A percentile compares a stretch with the other conserved stretches of the same genome.
Conservation (phyloP, 345 rosid species). For the Aquilaria yunnanensis region DNA sequence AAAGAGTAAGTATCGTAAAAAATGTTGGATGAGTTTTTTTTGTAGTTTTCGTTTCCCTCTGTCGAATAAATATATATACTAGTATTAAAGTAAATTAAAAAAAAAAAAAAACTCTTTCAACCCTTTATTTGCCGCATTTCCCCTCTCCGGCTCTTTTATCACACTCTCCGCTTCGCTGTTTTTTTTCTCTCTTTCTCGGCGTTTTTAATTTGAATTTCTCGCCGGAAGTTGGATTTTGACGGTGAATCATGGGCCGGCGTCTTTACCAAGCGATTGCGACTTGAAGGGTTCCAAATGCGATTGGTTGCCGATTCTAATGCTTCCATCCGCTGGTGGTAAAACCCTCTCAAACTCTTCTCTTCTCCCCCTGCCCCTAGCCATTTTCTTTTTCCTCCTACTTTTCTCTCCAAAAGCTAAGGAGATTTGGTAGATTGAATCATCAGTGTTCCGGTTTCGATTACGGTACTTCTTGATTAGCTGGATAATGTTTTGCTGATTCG, state of each 20-base stretch:
- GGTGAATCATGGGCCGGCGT: slow-evolving; percentile 8
- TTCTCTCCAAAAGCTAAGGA: neutral
- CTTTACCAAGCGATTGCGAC: slow-evolving; percentile 12
- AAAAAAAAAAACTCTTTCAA: neutral
- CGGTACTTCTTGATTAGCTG: neutral
- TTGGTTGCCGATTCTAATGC: slow-evolving; percentile 24
- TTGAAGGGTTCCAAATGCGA: slow-evolving; percentile 20
- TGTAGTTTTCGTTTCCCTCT: no score
- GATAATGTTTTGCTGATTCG: slow-evolving; percentile 4
- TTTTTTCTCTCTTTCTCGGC: slow-evolving; percentile 6
- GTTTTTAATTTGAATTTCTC: neutral
- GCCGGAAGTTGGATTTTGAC: slow-evolving; percentile 1
- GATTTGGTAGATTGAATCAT: neutral
- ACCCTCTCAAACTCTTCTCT: neutral
- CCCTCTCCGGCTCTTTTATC: slow-evolving; percentile 7
- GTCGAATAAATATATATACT: no score
- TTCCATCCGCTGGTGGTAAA: slow-evolving; percentile 36
- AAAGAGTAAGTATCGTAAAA: no score
- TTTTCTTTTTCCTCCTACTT: neutral
- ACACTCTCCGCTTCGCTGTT: neutral
- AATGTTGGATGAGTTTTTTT: no score
- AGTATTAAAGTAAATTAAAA: no score
- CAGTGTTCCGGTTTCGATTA: neutral
- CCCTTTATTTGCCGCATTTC: slow-evolving; percentile 4
- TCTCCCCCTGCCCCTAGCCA: neutral